These are phyloP conservation scores for Botrytis fragariae DNA, from an alignment of 2,329 filamentous ascomycete species.

Conservation along the genomic window DNA sequence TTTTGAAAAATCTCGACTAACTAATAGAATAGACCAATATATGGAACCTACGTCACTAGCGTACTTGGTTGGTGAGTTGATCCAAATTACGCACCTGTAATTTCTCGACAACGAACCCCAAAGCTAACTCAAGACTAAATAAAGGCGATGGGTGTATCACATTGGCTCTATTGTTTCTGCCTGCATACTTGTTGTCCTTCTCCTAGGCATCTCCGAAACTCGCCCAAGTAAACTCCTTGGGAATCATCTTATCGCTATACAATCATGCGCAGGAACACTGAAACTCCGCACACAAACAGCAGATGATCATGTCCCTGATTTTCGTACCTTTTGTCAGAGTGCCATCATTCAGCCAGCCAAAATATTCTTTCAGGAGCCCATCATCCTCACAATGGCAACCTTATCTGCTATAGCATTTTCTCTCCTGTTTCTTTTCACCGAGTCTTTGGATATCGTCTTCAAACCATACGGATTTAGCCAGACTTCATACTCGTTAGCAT, in stretches of 20 bases:
- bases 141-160: conserved; percentile 47
- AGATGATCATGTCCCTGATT: conserved; percentile 40
- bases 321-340: conserved; percentile 41
- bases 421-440: conserved; percentile 50
- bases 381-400: conserved; percentile 45
- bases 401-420: conserved; percentile 46
- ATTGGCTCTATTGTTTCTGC: conserved; percentile 42
- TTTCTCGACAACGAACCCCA: neutral
- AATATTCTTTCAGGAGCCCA: conserved; percentile 47
- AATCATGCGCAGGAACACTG: conserved; percentile 30
- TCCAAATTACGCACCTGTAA: neutral
- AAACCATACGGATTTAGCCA: conserved; percentile 38
- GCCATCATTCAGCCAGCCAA: conserved; percentile 44
- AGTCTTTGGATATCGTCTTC: conserved; percentile 45
- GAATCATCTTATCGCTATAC: conserved; percentile 34
- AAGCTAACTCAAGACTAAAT: neutral
- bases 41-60: conserved; percentile 43
- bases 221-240: conserved; percentile 46
- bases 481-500: conserved; percentile 41
- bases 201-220: conserved; percentile 44
- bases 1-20: neutral
- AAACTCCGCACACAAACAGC: conserved; percentile 39
- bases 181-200: conserved; percentile 38
- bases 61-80: conserved; percentile 41
- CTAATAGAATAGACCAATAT: conserved; percentile 42